Evolutionary conservation across 805 yeast genomes (phyloP).

Genomic region (Candida michaelii): DNA sequence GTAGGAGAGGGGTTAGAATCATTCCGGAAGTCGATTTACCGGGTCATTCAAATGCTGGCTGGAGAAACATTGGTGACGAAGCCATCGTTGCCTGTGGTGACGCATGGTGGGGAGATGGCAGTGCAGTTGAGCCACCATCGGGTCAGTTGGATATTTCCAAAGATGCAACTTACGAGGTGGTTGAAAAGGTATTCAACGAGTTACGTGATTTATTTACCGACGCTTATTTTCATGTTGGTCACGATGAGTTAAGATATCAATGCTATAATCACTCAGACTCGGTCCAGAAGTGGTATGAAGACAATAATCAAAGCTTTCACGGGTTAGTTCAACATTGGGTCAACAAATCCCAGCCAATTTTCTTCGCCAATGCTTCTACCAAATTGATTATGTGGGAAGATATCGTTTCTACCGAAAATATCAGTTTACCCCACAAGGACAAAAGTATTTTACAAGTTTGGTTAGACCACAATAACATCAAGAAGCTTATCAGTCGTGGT

Average conservation of each 20-base stretch:
- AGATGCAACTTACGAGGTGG: constrained; percentile 31
- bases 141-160: constrained; percentile 40
- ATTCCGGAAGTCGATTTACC: constrained; percentile 45
- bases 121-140: constrained; percentile 40
- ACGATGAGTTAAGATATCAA: constrained; percentile 33
- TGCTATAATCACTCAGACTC: constrained; percentile 33
- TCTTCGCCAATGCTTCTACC: constrained; percentile 16
- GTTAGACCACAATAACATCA: constrained; percentile 23
- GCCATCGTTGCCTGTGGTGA: constrained; percentile 32
- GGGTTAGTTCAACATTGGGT: constrained; percentile 37
- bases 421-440: constrained; percentile 26
- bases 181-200: constrained; percentile 33
- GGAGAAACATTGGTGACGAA: constrained; percentile 28
- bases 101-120: constrained; percentile 24
- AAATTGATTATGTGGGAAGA: constrained; percentile 45
- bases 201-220: constrained; percentile 31
- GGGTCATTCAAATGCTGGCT: constrained; percentile 43
- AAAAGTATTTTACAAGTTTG: constrained; percentile 35
- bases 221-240: constrained; percentile 42
- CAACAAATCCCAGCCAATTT: constrained; percentile 34
- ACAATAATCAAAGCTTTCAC: constrained; percentile 18
- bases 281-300: constrained; percentile 29
- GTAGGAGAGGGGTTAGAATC: constrained; percentile 37
- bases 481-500: constrained; percentile 31
- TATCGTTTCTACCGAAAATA: constrained; percentile 20